Evolutionary conservation across 2,329 filamentous ascomycete genomes (phyloP), one percentile per base, ranked within the genome.

Genomic region (Scedosporium aurantiacum): DNA sequence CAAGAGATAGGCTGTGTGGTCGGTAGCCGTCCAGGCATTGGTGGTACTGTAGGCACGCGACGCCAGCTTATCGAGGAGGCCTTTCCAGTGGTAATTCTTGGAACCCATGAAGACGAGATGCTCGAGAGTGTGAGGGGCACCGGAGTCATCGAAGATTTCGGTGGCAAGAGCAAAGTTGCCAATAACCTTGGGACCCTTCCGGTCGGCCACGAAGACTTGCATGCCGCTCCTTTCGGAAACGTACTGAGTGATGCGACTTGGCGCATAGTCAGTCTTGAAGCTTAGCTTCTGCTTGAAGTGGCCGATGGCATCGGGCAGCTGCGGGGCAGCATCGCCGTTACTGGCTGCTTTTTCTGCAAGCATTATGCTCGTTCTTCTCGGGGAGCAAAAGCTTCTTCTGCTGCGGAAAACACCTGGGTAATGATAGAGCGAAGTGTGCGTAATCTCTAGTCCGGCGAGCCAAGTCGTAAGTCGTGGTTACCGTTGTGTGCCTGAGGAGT

Each of bases 111-210:
- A 93, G 65, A 90, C 79, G 14, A 93, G 75, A 72, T 92, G 88
- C 74, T 93, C 88, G n/a, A 93, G 79, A 0, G 89, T 92, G 70
- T 93, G 89, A 4, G 89, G 94, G 14, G 94, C 89, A 47, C 94
- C 94, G 10, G 93, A 97, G 73, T 99, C 91, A 76, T 99, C 94
- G 68, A 96, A 88, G 68, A 99, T 97, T 75, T 99, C 94, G 2
- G 94, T 99, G 40, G 94, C 94, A 60, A 99, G 82, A 40, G 92
- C 88, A 74, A 99, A 99, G 75, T 95, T 96, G 40, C 94, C 94
- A 67, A 90, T 88, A 64, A 97, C 83, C 73, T 97, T 97, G n/a
- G 94, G 94, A 0, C 94, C 93, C 71, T 94, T 86, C 67, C 91
- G 87, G 71, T 97, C 89, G 67, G 95, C 91, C 58, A 97, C 90